These are phyloP conservation scores for Lasiosphaeris hirsuta DNA, from an alignment of 495 filamentous ascomycete genomes.

Conservation along the genomic window DNA sequence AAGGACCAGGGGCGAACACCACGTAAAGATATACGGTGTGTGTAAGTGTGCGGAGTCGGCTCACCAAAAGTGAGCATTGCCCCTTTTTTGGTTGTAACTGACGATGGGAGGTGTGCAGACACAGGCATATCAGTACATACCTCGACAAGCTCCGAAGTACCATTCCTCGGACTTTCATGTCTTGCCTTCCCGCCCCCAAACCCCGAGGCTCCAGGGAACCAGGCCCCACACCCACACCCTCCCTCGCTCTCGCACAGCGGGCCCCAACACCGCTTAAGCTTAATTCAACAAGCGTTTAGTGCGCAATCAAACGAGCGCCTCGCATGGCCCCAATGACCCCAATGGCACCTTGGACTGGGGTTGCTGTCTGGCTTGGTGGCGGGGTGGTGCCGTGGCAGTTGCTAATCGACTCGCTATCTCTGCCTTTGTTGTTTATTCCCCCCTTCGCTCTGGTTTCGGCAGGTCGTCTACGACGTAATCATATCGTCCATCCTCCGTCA, in stretches of 20 bases:
- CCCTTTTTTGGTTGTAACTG: too few species aligned
- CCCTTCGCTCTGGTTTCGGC: too few species aligned
- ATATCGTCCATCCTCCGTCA: too few species aligned
- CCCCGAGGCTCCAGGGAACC: slow-evolving; percentile 5
- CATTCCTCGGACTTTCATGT: slow-evolving; percentile 9
- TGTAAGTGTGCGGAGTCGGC: too few species aligned
- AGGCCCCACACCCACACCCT: neutral
- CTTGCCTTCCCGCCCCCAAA: slow-evolving; percentile 14
- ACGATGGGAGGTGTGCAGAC: too few species aligned
- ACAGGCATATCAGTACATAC: too few species aligned
- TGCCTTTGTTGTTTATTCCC: neutral
- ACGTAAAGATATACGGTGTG: too few species aligned
- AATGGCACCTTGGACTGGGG: neutral
- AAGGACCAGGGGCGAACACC: too few species aligned
- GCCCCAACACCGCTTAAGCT: slow-evolving; percentile 23
- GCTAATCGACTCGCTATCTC: neutral
- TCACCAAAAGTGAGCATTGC: too few species aligned
- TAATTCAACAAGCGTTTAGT: slow-evolving; percentile 22
- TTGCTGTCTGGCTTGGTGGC: neutral
- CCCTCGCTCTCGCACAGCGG: neutral
- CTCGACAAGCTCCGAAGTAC: too few species aligned
- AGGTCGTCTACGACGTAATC: too few species aligned
- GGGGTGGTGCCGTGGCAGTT: neutral
- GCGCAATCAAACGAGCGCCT: slow-evolving; percentile 23
- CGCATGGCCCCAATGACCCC: neutral